A percentile compares a stretch with the other conserved stretches of the same genome.
Conservation (phyloP, 495 filamentous ascomycete genomes). For the Tuber indicum region DNA sequence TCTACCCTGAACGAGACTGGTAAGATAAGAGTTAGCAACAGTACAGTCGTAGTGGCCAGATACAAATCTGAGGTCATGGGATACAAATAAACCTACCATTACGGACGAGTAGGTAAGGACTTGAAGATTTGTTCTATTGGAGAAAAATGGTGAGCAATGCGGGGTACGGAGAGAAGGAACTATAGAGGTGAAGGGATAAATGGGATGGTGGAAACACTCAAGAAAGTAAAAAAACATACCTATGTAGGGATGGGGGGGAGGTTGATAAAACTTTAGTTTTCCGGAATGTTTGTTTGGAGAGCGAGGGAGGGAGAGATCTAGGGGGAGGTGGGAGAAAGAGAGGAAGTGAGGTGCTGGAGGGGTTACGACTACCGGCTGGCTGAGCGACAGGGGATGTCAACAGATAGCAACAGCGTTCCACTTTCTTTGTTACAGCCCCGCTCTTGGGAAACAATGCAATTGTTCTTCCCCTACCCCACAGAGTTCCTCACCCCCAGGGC, state of each 20-base stretch:
- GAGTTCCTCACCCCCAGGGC: not conserved
- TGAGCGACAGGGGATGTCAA: conserved; percentile 20
- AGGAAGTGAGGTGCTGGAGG: conserved; percentile 27
- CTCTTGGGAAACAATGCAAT: conserved; percentile 8
- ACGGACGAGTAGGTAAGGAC: conserved; percentile 1
- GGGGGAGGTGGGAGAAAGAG: conserved; percentile 16
- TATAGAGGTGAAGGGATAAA: not conserved
- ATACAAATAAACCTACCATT: conserved; percentile 11
- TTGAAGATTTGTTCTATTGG: conserved; percentile 12
- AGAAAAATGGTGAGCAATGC: conserved; percentile 27
- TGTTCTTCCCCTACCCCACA: not conserved
- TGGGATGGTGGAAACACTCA: not conserved
- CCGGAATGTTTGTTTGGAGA: conserved; percentile 1
- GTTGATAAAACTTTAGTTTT: conserved; percentile 4
- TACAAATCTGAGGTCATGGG: not conserved
- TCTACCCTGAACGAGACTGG: conserved; percentile 43
- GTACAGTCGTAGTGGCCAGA: not conserved
- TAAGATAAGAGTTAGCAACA: conserved; percentile 7
- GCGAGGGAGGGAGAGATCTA: conserved; percentile 12
- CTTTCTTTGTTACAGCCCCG: conserved; percentile 9
- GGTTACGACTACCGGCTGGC: conserved; percentile 19
- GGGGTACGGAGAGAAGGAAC: conserved; percentile 14
- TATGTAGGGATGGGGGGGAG: not conserved
- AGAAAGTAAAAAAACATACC: not conserved
- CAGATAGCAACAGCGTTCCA: conserved; percentile 15